Percentiles rank a stretch among this genome's conserved stretches.
Conservation (phyloP, 352 stramenopile genomes). For the Phytophthora foliorum region DNA sequence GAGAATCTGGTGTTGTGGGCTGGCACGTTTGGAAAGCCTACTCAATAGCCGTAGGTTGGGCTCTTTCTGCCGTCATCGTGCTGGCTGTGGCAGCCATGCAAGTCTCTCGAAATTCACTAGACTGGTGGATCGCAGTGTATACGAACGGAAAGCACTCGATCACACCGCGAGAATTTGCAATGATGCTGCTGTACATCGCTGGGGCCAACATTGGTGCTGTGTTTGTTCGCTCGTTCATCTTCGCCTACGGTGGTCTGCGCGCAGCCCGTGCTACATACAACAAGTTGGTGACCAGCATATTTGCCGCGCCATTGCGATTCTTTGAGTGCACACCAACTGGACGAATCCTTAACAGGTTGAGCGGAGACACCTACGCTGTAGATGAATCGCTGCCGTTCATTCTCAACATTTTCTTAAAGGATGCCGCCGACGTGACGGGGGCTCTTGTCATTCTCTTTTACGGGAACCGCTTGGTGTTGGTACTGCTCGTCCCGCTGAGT, state of each 20-base stretch:
- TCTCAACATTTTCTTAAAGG: conserved; percentile 90
- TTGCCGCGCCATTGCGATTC: conserved; percentile 67
- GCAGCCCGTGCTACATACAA: conserved; percentile 75
- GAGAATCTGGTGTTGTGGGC: conserved; percentile 63
- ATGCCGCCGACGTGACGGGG: conserved; percentile 76
- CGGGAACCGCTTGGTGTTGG: conserved; percentile 76
- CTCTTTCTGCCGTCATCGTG: conserved; percentile 57
- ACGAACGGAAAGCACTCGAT: conserved; percentile 72
- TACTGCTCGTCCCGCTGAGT: conserved; percentile 79
- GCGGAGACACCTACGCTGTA: conserved; percentile 83
- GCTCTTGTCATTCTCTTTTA: conserved; percentile 85
- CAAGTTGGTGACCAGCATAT: conserved; percentile 60
- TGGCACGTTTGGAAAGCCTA: conserved; percentile 77
- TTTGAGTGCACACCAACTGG: conserved; percentile 78
- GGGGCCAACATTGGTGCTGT: conserved; percentile 72
- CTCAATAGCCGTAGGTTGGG: conserved; percentile 55
- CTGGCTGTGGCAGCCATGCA: conserved; percentile 79
- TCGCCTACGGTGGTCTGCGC: conserved; percentile 81
- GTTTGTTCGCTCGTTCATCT: conserved; percentile 86
- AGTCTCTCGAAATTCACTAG: conserved; percentile 75
- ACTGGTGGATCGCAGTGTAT: conserved; percentile 89
- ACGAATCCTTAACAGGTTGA: conserved; percentile 83
- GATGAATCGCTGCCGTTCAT: conserved; percentile 92
- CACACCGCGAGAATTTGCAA: conserved; percentile 57
- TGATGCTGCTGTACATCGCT: conserved; percentile 72